Evolutionary conservation across 208 protist genomes (phyloP), one percentile per base, ranked within the genome.

Genomic region (Crithidia thermophila): DNA sequence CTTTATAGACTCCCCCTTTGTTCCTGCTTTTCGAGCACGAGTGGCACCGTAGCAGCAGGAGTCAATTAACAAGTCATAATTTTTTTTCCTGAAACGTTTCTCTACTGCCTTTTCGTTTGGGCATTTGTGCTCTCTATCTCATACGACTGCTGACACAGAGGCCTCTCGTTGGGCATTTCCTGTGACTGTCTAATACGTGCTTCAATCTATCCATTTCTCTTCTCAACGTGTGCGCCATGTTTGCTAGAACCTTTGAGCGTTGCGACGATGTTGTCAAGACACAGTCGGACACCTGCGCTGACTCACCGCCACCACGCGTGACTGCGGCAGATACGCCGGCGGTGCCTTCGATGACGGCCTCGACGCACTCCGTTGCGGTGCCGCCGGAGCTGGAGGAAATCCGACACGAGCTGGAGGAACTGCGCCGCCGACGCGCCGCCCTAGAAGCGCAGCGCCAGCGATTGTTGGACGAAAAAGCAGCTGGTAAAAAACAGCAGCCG

Each of bases 381-480:
- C 45, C 58, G 18, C 34, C 30, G 40, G 33, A 86, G 45, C 75
- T 94, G 1, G 46, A 50, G 5, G 51, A 43, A 1, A 90, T 94
- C 52, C 85, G 78, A 16, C 67, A 70, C 23, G 83, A 90, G 51
- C 47, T 94, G 31, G 81, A 85, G n/a, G 45, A 53, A 8, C 51
- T 94, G n/a, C 74, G 66, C 30, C 60, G 73, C 23, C 88, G 82
- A 0, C 82, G 88, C 1, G 51, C 62, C 30, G 59, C 46, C 5
- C 67, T 94, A 21, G 88, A 94, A 59, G 52, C 70, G 34, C 83
- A 87, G 43, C 82, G 88, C 0, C 57, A 69, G 11, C 27, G 46
- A 11, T 60, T 89, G 16, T 73, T 90, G 47, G 75, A 75, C 27
- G 67, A 70, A 31, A 50, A 28, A 18, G 57, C 21, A 25, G 50